Percentiles rank a stretch among this genome's conserved stretches.
phyloP scores from a whole-genome alignment of 2,329 filamentous ascomycete genomes.

The Akanthomyces muscarius region DNA sequence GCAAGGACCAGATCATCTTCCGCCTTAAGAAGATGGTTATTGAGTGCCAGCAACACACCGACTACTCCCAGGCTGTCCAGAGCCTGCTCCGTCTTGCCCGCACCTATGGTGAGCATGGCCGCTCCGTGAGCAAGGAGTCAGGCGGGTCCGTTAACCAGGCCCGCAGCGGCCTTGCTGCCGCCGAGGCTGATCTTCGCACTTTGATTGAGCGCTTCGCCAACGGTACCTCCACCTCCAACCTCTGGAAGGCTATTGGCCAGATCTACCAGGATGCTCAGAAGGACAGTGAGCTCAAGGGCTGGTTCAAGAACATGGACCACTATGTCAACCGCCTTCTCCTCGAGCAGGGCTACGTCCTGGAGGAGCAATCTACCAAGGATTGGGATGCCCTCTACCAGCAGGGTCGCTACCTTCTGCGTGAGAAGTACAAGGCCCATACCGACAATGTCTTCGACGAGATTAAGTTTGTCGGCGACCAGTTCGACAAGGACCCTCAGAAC shows the following conservation, averaged over 20 bases:
- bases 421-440: slow-evolving; percentile 82
- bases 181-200: slow-evolving; percentile 73
- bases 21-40: slow-evolving; percentile 96
- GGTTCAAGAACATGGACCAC: slow-evolving; percentile 75
- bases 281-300: slow-evolving; percentile 80
- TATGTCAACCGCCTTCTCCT: slow-evolving; percentile 82
- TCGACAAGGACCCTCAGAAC: slow-evolving; percentile 85
- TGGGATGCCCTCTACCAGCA: slow-evolving; percentile 84
- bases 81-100: slow-evolving; percentile 82
- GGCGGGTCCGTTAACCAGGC: slow-evolving; percentile 69
- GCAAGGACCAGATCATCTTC: slow-evolving; percentile 87
- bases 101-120: slow-evolving; percentile 74
- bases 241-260: slow-evolving; percentile 78
- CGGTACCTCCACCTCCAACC: slow-evolving; percentile 79
- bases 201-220: slow-evolving; percentile 96
- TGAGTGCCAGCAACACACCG: slow-evolving; percentile 90
- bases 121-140: slow-evolving; percentile 58
- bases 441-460: slow-evolving; percentile 83
- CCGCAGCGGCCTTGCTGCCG: slow-evolving; percentile 62
- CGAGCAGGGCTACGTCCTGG: slow-evolving; percentile 86
- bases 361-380: slow-evolving; percentile 71
- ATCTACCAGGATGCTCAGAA: slow-evolving; percentile 84
- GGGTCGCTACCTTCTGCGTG: slow-evolving; percentile 79
- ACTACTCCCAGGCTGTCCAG: slow-evolving; percentile 89
- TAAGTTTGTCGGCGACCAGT: slow-evolving; percentile 85